phyloP scores from a whole-genome alignment of 2,329 filamentous ascomycete genomes.

The Epichloe bromicola region DNA sequence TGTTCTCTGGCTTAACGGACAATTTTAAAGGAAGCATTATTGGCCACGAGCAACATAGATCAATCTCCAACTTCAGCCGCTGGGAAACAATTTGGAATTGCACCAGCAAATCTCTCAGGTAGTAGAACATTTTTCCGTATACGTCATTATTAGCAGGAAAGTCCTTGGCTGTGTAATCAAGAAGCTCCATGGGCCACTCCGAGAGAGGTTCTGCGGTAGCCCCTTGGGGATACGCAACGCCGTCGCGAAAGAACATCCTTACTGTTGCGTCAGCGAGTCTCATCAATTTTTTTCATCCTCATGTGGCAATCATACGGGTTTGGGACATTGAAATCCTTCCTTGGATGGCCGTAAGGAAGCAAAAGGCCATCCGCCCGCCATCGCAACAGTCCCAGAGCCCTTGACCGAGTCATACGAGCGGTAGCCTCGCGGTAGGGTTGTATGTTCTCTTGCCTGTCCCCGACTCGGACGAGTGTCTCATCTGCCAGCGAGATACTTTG shows the following conservation, averaged over 20 bases:
- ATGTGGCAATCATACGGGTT: conserved; percentile 12
- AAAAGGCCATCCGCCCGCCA: conserved; percentile 14
- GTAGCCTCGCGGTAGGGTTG: not conserved
- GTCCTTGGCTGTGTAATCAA: conserved; percentile 7
- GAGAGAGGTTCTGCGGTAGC: conserved; percentile 12
- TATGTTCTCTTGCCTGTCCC: not conserved
- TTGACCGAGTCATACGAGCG: conserved; percentile 9
- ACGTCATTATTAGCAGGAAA: conserved; percentile 12
- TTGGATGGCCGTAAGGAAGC: conserved; percentile 12
- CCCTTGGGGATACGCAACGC: not conserved
- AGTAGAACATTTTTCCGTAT: conserved; percentile 18
- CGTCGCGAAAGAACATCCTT: conserved; percentile 2
- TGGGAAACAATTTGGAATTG: conserved; percentile 10
- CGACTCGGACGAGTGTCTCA: not conserved
- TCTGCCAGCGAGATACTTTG: not conserved
- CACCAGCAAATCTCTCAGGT: conserved; percentile 11
- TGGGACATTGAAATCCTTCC: conserved; percentile 3
- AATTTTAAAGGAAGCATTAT: not conserved
- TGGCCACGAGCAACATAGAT: not conserved
- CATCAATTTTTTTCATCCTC: not conserved
- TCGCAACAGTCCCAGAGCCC: conserved; percentile 7
- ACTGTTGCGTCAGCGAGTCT: not conserved
- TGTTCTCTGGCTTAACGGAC: not conserved
- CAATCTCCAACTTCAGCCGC: not conserved
- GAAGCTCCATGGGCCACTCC: conserved; percentile 17